Evolutionary conservation across 2,329 filamentous ascomycete genomes (phyloP), one percentile per base, ranked within the genome.

Genomic region (Aspergillus viridinutans): DNA sequence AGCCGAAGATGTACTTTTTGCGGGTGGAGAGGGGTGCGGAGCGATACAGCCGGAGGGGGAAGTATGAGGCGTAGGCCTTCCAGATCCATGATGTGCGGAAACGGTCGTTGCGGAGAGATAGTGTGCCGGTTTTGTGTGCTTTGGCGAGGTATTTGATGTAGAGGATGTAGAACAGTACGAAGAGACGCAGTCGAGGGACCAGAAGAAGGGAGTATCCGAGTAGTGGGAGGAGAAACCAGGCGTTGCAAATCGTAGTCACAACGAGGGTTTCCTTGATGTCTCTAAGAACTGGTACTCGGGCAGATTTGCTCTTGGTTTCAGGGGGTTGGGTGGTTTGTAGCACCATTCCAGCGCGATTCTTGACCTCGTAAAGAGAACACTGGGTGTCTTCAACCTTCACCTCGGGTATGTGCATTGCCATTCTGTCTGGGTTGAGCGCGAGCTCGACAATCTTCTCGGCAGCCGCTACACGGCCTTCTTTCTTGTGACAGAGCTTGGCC

Each of bases 1-100:
- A 95, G 29, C 90, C 90, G 65, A 96, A 89, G 61, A 96, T 89
- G 76, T 95, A 96, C 72, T 92, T 92, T 60, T 89, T 81, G 2
- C 85, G 88, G 0, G 90, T 82, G n/a, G 87, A 83, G 5, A 96
- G 82, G 52, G 87, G 82, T 60, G 86, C 81, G 1, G 88, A 91
- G 65, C 92, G 89, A 76, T 95, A 90, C 12, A 96, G 81, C 52
- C 82, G 82, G 43, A 90, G 88, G 1, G 91, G 91, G 69, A 91
- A 96, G 77, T 96, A 96, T 5, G 84, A 87, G 29, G 88, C 89
- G 68, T 93, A 95, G 49, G 91, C 82, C 25, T 82, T 87, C 90
- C 90, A 96, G 35, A 93, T 73, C 42, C 82, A 83, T 50, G 86
- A 80, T 12, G 80, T 82, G n/a, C 90, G 85, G 61, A 90, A 77